Evolutionary conservation across 352 stramenopile genomes (phyloP), one percentile per base, ranked within the genome.

Genomic region (Pythium brachiatum): DNA sequence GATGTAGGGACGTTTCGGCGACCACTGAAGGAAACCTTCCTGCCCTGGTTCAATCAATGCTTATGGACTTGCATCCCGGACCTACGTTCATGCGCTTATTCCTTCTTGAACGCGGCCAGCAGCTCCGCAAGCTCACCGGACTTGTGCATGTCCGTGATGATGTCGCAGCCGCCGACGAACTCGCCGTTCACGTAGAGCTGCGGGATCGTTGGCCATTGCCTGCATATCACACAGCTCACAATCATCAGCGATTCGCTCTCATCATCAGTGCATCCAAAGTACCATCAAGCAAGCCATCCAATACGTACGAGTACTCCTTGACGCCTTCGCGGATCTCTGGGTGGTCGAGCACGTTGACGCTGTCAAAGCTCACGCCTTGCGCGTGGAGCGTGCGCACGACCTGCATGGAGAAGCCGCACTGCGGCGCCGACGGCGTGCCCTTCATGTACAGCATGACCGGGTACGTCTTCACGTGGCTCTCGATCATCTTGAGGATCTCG

Each of bases 391-490:
- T 98, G 70, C 93, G 81, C 47, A 99, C 95, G 26, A 99, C 95
- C 69, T 97, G 89, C 70, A 96, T 94, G 47, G 88, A 98, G 74
- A 99, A 99, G 59, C 97, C 97, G 74, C 98, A 99, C 83, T 98
- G 90, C 38, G 98, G 97, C 67, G 92, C 83, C 62, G 81, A 82
- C 34, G 98, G 97, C 62, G 96, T 99, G 57, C 98, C 98, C 79
- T 99, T 99, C 98, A 99, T 99, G 86, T 99, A 99, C 0, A 99
- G 83, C 95, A 99, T 98, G 31, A 99, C 74, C 7, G 78, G 88
- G 79, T 99, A 90, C 62, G 78, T 87, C 67, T 95, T 92, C 32
- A 97, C 86, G 68, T 94, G 86, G 69, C 74, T 94, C 46, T 95
- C 80, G 68, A 97, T 96, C 80, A 95, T 92, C 65, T 92, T 91